Base-by-base conservation (phyloP, 768 basidiomycete genomes). In the Leccinum olivaceopallidum region DNA sequence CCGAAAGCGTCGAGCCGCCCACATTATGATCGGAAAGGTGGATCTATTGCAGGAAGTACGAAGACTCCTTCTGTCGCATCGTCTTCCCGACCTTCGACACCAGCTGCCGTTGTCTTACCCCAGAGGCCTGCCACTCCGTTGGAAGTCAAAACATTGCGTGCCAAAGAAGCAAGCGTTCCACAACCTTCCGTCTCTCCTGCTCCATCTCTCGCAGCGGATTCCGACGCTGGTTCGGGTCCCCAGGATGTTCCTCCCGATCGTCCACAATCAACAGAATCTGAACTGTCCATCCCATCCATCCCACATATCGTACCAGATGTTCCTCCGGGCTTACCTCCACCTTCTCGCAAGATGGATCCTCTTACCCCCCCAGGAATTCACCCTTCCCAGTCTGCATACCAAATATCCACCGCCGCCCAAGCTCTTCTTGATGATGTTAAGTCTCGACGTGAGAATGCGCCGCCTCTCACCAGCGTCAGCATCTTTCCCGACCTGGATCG, bases 401-500 rank as follows among this genome's bases (percentile, higher is more conserved):
- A 94, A 68, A 91, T 94, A 80, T 94, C 94, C 0, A 89, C 80
- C 16, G 89, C 92, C 42, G 92, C 91, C 3, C 88, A 88, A 63
- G 91, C 90, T 1, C 80, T 95, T 51, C 78, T 95, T 51, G 91
- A 94, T 59, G 94, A 95, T 65, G 83, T 95, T 42, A 88, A 85
- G 69, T 85, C 85, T 22, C 80, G 92, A 36, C 82, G 92, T 50
- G 89, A 92, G 65, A 79, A 83, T 8, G 76, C 78, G 2, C 71
- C 79, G 22, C 68, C 79, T 14, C 62, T 73, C 12, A 68, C 78
- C 8, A 71, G 77, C 44, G 73, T 75, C 51, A 92, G 81, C 71
- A 85, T 91, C 12, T 95, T 95, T 82, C 94, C 94, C 10, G 94
- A 95, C 63, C 86, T 95, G 64, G 93, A 94, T 71, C 85, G 90